phyloP scores from a whole-genome alignment of 345 rosid genomes.

The Ricinus communis region DNA sequence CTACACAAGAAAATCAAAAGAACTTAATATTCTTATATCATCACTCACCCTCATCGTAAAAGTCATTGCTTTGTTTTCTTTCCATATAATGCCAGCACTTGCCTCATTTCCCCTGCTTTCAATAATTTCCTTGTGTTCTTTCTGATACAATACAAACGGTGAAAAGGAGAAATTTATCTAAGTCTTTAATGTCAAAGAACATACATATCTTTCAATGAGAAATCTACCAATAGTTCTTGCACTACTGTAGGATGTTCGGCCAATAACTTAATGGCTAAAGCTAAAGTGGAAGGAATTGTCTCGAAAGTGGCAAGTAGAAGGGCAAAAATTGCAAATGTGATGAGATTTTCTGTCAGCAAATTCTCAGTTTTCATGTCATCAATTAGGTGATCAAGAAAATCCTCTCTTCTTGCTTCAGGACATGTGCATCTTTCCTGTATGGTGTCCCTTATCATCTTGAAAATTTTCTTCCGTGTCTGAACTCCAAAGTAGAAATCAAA shows the following conservation, averaged over 20 bases:
- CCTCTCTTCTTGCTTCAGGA: slow-evolving; percentile 7
- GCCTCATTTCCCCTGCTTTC: slow-evolving; percentile 7
- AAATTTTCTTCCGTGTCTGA: slow-evolving; percentile 22
- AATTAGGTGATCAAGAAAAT: slow-evolving; percentile 23
- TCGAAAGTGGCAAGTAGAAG: slow-evolving; percentile 29
- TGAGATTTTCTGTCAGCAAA: slow-evolving; percentile 12
- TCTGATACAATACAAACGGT: neutral
- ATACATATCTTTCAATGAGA: neutral
- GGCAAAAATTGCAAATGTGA: slow-evolving; percentile 16
- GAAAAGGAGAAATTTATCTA: too few species aligned
- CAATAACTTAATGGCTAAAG: slow-evolving; percentile 22
- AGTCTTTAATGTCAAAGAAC: neutral
- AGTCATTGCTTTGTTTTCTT: slow-evolving; percentile 27
- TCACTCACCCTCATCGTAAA: slow-evolving; percentile 25
- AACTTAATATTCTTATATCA: neutral
- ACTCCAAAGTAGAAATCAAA: too few species aligned
- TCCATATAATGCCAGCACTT: slow-evolving; percentile 19
- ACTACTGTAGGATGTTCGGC: slow-evolving; percentile 20
- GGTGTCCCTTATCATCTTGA: slow-evolving; percentile 15
- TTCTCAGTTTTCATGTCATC: slow-evolving; percentile 11
- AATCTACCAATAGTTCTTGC: slow-evolving; percentile 16
- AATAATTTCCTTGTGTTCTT: slow-evolving; percentile 26
- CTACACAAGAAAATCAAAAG: neutral
- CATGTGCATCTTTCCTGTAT: slow-evolving; percentile 16
- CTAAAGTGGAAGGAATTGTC: slow-evolving; percentile 24